These are phyloP conservation scores for Coffea eugenioides DNA, from an alignment of 257 asterid species.

Conservation along the genomic window DNA sequence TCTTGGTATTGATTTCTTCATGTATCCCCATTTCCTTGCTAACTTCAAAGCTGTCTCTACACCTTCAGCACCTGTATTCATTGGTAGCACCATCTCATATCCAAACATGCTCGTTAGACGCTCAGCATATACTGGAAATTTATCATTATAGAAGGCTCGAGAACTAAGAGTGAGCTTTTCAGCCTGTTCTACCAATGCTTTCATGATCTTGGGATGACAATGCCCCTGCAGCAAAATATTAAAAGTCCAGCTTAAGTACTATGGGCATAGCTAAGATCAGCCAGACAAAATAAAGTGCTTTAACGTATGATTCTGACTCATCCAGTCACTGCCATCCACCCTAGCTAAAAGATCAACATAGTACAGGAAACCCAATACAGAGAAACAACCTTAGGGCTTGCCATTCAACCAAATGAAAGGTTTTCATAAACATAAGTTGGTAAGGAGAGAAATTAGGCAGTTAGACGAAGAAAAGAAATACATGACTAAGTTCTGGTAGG, in stretches of 20 bases:
- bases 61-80: constrained; percentile 99
- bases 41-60: too few species aligned
- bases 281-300: background rate
- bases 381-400: too few species aligned
- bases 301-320: background rate
- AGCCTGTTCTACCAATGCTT: constrained; percentile 78
- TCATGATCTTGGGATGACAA: constrained; percentile 89
- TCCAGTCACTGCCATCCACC: background rate
- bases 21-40: constrained; percentile 94
- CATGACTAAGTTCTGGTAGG: background rate
- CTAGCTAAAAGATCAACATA: background rate
- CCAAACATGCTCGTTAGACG: constrained; percentile 75
- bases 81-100: constrained; percentile 90
- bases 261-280: background rate
- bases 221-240: constrained; percentile 67
- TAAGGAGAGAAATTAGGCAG: background rate
- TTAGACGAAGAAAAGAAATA: background rate
- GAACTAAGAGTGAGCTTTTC: constrained; percentile 92
- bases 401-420: background rate
- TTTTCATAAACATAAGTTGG: background rate
- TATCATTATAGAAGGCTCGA: constrained; percentile 87
- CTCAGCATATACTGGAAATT: constrained; percentile 78
- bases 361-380: too few species aligned
- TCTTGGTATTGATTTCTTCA: constrained; percentile 71
- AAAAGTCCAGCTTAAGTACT: constrained; percentile 7